Evolutionary conservation across 176 grass and related monocot species (phyloP).

Genomic region (Chloris gayana): DNA sequence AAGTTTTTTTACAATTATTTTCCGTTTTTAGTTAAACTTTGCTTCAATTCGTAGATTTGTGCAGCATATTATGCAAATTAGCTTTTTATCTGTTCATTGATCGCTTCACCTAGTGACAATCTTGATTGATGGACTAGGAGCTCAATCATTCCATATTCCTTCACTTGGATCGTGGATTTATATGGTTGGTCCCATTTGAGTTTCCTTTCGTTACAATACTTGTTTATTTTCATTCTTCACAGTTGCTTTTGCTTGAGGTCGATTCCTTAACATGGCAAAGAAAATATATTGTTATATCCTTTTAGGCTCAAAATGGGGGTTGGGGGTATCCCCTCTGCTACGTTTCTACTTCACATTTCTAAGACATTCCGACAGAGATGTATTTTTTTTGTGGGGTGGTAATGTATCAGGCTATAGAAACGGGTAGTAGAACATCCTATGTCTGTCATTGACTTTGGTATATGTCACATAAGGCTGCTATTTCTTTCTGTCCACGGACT

Average conservation of each 20-base stretch:
- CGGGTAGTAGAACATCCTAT: neutral
- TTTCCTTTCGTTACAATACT: slow-evolving; percentile 2
- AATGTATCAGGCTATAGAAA: neutral
- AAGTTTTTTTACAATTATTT: neutral
- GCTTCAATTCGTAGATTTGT: slow-evolving; percentile 2
- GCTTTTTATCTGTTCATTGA: neutral
- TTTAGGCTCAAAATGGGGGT: neutral
- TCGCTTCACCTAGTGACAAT: neutral
- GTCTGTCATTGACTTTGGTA: neutral
- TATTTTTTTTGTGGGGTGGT: neutral
- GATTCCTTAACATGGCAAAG: slow-evolving; percentile 6
- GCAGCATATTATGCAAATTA: neutral
- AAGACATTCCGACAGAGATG: neutral
- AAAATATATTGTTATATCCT: neutral
- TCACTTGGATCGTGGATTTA: slow-evolving; percentile 27
- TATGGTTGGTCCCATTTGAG: slow-evolving; percentile 12
- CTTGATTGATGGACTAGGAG: neutral
- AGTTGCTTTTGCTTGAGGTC: slow-evolving; percentile 38
- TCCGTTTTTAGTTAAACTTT: neutral
- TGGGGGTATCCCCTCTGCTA: neutral
- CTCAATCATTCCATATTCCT: neutral
- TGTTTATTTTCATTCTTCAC: slow-evolving; percentile 27
- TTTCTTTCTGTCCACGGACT: neutral
- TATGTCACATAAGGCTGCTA: slow-evolving; percentile 14
- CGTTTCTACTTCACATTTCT: slow-evolving; percentile 12